Evolutionary conservation across 164 flowering plant genomes (phyloP).

Genomic region (Dillenia turbinata): DNA sequence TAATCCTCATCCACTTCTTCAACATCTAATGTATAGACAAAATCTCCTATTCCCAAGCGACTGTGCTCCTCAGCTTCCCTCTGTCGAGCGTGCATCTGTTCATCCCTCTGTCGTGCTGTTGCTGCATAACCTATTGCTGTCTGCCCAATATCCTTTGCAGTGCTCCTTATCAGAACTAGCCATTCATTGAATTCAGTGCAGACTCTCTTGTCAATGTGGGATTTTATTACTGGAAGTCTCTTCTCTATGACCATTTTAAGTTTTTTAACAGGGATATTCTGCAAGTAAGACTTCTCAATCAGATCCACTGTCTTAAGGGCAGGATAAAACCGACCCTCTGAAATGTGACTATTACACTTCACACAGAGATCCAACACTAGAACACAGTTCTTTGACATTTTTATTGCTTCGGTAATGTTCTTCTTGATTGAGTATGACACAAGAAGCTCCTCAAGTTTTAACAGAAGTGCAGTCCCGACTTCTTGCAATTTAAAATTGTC

Average conservation of each 20-base stretch:
- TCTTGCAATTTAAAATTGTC: constrained; percentile 78
- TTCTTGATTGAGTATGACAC: constrained; percentile 66
- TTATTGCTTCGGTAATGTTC: constrained; percentile 71
- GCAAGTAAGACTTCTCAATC: constrained; percentile 61
- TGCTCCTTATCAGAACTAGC: constrained; percentile 76
- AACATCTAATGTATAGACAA: constrained; percentile 60
- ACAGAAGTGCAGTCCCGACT: constrained; percentile 62
- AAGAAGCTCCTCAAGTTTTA: constrained; percentile 76
- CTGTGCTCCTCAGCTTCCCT: constrained; percentile 80
- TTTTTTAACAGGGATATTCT: constrained; percentile 49
- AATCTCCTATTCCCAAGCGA: constrained; percentile 53
- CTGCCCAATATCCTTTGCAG: constrained; percentile 80
- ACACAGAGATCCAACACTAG: constrained; percentile 64
- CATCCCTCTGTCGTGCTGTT: constrained; percentile 75
- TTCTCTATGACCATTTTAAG: constrained; percentile 48
- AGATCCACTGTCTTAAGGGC: constrained; percentile 73
- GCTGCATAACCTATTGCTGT: constrained; percentile 78
- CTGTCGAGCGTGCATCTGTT: constrained; percentile 73
- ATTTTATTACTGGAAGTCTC: constrained; percentile 62
- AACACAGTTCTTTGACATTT: constrained; percentile 58
- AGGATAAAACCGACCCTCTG: constrained; percentile 76
- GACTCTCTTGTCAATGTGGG: constrained; percentile 71
- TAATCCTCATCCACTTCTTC: constrained; percentile 70
- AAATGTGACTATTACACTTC: constrained; percentile 66
- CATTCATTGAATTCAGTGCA: constrained; percentile 75